These are phyloP conservation scores for Aspergillus ustus DNA, from an alignment of 2,329 filamentous ascomycete species.

Conservation along the genomic window DNA sequence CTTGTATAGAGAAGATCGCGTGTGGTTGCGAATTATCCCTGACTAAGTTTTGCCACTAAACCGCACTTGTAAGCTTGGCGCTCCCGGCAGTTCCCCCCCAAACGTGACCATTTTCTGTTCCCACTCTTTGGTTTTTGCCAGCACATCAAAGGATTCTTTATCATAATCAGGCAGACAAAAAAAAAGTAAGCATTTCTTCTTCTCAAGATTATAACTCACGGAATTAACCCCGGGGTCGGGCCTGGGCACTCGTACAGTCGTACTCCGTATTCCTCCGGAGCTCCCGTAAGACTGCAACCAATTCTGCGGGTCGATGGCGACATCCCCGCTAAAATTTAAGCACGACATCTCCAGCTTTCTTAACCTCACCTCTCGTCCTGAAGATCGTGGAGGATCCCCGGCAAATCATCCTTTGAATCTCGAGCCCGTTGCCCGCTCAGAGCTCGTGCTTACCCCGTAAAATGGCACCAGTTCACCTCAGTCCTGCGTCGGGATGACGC, in stretches of 20 bases:
- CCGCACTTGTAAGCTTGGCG: slow-evolving; percentile 9
- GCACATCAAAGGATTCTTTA: not conserved
- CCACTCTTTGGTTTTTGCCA: not conserved
- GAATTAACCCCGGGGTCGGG: not conserved
- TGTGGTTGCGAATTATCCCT: slow-evolving; percentile 5
- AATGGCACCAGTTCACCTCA: not conserved
- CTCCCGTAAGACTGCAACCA: not conserved
- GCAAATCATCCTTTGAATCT: slow-evolving; percentile 1
- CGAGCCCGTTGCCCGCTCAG: not conserved
- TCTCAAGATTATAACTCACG: not conserved
- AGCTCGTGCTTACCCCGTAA: not conserved
- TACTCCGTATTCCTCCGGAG: not conserved
- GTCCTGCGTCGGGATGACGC: not conserved
- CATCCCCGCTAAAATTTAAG: slow-evolving; percentile 20
- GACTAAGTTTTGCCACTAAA: slow-evolving; percentile 12
- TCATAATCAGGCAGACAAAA: not conserved
- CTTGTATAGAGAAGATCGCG: not conserved
- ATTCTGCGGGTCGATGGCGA: slow-evolving; percentile 27
- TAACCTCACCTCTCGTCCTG: slow-evolving; percentile 12
- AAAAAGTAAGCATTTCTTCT: not conserved
- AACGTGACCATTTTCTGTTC: not conserved
- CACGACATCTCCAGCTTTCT: slow-evolving; percentile 17
- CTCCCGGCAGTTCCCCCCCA: not conserved
- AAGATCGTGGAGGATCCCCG: slow-evolving; percentile 17
- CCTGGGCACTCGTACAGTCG: not conserved